These are phyloP conservation scores for Durotheca rogersii DNA, from an alignment of 495 filamentous ascomycete species.

Conservation along the genomic window DNA sequence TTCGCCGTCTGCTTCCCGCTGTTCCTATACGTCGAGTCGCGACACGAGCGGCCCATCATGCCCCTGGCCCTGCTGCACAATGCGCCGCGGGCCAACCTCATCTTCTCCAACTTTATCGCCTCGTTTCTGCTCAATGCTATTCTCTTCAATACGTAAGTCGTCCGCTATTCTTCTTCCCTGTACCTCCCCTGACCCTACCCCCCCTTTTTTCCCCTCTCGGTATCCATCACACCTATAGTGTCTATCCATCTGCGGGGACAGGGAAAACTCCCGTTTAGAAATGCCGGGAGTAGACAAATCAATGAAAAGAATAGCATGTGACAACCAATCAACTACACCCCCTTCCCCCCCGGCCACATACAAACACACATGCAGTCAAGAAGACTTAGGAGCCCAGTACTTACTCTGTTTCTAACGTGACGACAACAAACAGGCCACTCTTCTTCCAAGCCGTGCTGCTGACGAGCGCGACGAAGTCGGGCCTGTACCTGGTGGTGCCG, in stretches of 20 bases:
- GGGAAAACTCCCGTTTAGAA: neutral
- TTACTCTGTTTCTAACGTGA: neutral
- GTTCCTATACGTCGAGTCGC: slow-evolving; percentile 63
- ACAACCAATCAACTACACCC: too few relatives aligned
- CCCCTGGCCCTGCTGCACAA: slow-evolving; percentile 62
- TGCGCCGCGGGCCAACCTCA: slow-evolving; percentile 63
- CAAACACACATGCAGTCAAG: too few relatives aligned
- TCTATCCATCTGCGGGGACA: too few relatives aligned
- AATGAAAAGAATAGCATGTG: neutral
- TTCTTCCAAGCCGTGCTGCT: slow-evolving; percentile 82
- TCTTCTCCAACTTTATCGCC: slow-evolving; percentile 69
- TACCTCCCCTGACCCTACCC: neutral
- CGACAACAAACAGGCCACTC: slow-evolving; percentile 51
- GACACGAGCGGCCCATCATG: slow-evolving; percentile 67
- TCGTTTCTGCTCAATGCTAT: slow-evolving; percentile 65
- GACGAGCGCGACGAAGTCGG: slow-evolving; percentile 67
- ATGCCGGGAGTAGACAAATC: neutral
- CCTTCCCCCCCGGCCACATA: too few relatives aligned
- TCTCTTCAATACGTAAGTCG: slow-evolving; percentile 64
- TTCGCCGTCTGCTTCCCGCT: slow-evolving; percentile 56
- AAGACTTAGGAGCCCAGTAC: neutral
- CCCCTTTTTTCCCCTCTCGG: neutral
- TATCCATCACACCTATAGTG: neutral
- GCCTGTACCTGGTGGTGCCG: slow-evolving; percentile 65
- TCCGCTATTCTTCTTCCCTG: neutral